A percentile compares a stretch with the other conserved stretches of the same genome.
These are phyloP conservation scores for Celoporthe dispersa DNA, from an alignment of 2,329 filamentous ascomycete species.

Conservation along the genomic window DNA sequence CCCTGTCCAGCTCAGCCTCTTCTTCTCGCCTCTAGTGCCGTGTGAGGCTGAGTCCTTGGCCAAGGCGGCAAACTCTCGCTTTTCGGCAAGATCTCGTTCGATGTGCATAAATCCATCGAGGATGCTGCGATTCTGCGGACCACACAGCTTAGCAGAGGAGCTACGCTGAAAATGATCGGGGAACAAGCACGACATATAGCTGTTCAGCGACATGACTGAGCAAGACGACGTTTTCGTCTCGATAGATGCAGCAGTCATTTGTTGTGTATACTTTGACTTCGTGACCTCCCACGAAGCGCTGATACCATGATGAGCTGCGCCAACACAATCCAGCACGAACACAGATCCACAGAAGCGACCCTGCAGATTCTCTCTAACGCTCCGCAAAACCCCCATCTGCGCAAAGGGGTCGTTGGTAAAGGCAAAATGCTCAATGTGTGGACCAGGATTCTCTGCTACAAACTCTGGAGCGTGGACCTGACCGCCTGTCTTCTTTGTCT, in stretches of 20 bases:
- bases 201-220: constrained; percentile 36
- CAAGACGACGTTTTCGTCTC: not conserved
- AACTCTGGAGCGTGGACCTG: constrained; percentile 31
- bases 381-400: constrained; percentile 43
- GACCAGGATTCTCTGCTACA: constrained; percentile 29
- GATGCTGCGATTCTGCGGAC: constrained; percentile 31
- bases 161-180: constrained; percentile 35
- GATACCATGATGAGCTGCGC: not conserved
- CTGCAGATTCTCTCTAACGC: constrained; percentile 41
- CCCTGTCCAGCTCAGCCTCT: constrained; percentile 47
- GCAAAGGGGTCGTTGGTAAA: constrained; percentile 44
- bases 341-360: constrained; percentile 46
- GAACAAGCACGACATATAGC: constrained; percentile 45
- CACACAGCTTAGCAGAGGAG: constrained; percentile 25
- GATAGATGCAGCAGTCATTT: not conserved
- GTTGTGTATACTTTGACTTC: not conserved
- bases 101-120: constrained; percentile 43
- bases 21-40: constrained; percentile 34
- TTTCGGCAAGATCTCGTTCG: constrained; percentile 47
- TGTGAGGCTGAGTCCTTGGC: constrained; percentile 37
- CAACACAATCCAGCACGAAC: constrained; percentile 40
- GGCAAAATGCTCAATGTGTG: constrained; percentile 45
- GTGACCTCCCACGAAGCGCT: not conserved
- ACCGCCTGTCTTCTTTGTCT: constrained; percentile 22
- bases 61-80: constrained; percentile 47